Evolutionary conservation across 352 stramenopile genomes (phyloP), one percentile per base, ranked within the genome.

Genomic region (Pythium apleroticum): DNA sequence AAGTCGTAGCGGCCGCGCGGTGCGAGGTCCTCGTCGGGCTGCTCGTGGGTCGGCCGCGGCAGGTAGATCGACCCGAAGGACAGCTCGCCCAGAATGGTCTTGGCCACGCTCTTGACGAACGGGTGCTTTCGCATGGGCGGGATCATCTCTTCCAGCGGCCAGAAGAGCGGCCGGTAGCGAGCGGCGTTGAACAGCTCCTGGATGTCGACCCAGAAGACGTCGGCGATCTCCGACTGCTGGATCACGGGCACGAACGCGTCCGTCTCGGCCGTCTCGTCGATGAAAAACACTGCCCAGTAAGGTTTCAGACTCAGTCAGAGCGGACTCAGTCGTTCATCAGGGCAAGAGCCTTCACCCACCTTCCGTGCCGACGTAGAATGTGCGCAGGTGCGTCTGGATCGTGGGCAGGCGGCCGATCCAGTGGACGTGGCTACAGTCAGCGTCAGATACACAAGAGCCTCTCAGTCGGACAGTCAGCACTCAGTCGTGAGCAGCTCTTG

Each of bases 121-220:
- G 80, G 77, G 52, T 69, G 71, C 52, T 57, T 71, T 5, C 54
- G 59, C 22, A 88, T 69, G 66, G 60, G 50, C 14, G 68, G 65
- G 10, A 95, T 63, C 62, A 84, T 84, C 48, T 90, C 75, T 52
- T 91, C 73, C 11, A 88, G 64, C 24, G 76, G 75, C 65, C 86
- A 93, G 22, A 73, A 46, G 14, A 93, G 79, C 27, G 70, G 54
- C 30, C 84, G 72, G 69, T 88, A 90, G 39, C 82, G 81, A 7
- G 49, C 49, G 10, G 78, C 62, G 58, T 89, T 83, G 59, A 82
- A 88, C 4, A 95, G 71, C 57, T 93, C 86, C 45, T 90, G 77
- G 46, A 93, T 69, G 37, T 95, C 80, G 60, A 95, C 81, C 86
- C 86, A 95, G 48, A 93, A 88, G 8, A 83, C 82, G 64, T 95